Evolutionary conservation across 2,329 filamentous ascomycete species (phyloP).

Genomic region (Paracorniculantispora psalliotae): DNA sequence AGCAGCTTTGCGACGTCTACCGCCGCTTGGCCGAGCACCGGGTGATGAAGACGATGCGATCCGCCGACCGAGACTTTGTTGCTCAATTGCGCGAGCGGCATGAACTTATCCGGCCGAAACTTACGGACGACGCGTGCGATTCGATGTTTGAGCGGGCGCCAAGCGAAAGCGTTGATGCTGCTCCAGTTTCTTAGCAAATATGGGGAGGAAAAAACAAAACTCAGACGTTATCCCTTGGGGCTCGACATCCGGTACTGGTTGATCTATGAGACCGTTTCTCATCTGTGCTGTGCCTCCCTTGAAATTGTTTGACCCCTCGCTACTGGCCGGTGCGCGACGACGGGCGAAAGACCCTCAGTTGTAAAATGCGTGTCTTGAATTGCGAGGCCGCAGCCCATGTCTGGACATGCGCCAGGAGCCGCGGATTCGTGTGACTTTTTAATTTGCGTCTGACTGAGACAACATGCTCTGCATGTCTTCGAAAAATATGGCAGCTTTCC

Average conservation of each 20-base stretch:
- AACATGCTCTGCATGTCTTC: neutral
- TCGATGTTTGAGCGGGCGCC: neutral
- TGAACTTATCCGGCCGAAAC: neutral
- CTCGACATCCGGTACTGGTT: too few species aligned
- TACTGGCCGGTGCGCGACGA: neutral
- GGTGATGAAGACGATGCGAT: neutral
- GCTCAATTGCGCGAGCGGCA: neutral
- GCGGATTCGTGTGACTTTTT: neutral
- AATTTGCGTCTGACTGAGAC: neutral
- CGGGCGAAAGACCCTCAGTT: neutral
- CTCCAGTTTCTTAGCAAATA: neutral
- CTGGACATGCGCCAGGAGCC: too few species aligned
- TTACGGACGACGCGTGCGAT: neutral
- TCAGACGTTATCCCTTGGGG: neutral
- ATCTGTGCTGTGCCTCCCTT: neutral
- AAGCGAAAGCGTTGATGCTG: neutral
- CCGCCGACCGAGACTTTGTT: neutral
- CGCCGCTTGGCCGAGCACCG: neutral
- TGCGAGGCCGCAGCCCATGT: neutral
- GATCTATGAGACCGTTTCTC: neutral
- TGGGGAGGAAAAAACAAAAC: neutral
- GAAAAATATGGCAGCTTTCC: neutral
- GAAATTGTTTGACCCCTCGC: neutral
- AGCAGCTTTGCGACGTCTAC: too few species aligned
- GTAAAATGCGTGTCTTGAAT: neutral